phyloP scores from a whole-genome alignment of 495 filamentous ascomycete species.

The Neurospora cerealis region DNA sequence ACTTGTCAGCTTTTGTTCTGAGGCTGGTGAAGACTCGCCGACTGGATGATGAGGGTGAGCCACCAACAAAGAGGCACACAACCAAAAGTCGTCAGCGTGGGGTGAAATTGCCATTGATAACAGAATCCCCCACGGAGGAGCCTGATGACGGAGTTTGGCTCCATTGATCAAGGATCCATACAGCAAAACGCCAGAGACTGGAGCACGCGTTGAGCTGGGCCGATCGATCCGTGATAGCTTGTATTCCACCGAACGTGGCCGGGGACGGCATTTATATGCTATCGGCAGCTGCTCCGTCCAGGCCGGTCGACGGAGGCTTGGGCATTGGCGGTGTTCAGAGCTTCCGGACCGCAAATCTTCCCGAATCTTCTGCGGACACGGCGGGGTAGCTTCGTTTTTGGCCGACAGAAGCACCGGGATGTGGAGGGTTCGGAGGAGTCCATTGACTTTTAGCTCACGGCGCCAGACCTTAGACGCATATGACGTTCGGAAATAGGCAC shows the following conservation, averaged over 20 bases:
- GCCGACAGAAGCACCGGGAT: background rate
- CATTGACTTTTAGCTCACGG: background rate
- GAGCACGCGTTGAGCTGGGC: background rate
- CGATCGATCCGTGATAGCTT: background rate
- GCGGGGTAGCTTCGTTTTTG: background rate
- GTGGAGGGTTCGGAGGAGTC: background rate
- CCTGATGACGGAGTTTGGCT: background rate
- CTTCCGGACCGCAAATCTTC: background rate
- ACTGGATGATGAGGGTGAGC: background rate
- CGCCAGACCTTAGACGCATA: background rate
- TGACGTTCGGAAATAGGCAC: background rate
- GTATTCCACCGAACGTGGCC: background rate
- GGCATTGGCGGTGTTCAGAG: background rate
- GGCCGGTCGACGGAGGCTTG: background rate
- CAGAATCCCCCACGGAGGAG: background rate
- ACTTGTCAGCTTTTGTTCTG: background rate
- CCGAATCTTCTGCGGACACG: background rate
- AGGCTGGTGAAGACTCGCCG: background rate
- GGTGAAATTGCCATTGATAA: background rate
- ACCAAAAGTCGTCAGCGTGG: background rate
- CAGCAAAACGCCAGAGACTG: background rate
- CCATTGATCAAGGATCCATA: background rate
- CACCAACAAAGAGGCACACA: background rate
- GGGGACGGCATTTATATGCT: background rate
- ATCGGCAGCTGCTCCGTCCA: background rate